phyloP scores from a whole-genome alignment of 2,329 filamentous ascomycete genomes.

The Arthrobotrys entomopaga region DNA sequence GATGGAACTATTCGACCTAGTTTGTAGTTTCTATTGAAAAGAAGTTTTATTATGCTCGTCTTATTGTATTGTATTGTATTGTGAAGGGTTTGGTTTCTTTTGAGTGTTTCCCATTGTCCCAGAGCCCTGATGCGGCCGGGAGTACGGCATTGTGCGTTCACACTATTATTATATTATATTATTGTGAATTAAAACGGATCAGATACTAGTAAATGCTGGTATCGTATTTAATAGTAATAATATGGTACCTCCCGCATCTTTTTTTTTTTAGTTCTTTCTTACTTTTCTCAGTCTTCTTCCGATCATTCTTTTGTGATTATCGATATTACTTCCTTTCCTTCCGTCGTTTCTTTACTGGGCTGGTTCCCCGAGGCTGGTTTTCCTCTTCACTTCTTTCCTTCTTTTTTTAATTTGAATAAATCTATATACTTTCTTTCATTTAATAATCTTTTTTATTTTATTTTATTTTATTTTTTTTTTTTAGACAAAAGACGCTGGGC shows the following conservation, averaged over 20 bases:
- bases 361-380: conserved; percentile 3
- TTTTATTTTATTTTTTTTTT: not conserved
- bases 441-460: no score
- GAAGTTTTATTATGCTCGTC: no score
- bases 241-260: not conserved
- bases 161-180: no score
- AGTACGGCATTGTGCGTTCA: no score
- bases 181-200: no score
- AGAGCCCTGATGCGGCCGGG: no score
- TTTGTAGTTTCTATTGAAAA: no score
- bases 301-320: conserved; percentile 1
- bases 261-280: conserved; percentile 2
- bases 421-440: not conserved
- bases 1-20: no score
- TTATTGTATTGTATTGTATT: no score
- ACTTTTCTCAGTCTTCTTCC: conserved; percentile 3
- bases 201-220: not conserved
- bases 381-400: not conserved
- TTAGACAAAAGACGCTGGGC: conserved; percentile 3
- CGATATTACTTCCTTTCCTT: not conserved
- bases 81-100: no score
- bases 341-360: not conserved
- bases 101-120: no score
- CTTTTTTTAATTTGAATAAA: no score
- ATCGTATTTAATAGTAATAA: not conserved